Base-by-base conservation (phyloP, 176 grass and related monocot genomes). In the Raddia distichophylla region DNA sequence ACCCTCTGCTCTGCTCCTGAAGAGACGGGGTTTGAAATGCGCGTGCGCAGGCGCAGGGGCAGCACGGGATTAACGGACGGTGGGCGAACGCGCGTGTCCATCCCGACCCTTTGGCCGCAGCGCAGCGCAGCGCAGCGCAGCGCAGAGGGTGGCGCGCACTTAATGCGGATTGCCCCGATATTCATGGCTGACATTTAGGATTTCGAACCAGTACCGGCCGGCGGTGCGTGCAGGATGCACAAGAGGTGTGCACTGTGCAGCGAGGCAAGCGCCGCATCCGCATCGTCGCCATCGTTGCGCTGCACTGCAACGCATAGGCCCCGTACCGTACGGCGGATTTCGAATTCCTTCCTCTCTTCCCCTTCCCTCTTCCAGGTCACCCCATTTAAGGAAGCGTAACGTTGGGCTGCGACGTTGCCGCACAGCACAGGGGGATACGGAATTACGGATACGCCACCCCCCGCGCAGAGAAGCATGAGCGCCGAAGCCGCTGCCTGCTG, bases 61-160 rank as follows among this genome's bases (percentile, higher is more conserved):
- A 53, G 87, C 70, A 89, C 87, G 82, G 82, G 68, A 81, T 81
- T 69, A 89, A 80, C 87, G 87, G 76, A 64, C 78, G 82, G 37
- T 40, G 37, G 57, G 32, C 22, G 27, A 79, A 79, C 76, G 76
- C 67, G 87, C 62, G 86, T 35, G 68, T 50, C 80, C 75, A 71
- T 66, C 64, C 11, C 27, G 27, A 27, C 27, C 27, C 27, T 27
- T 18, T 40, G 4, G 37, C 37, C 37, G 37, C 37, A 40, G 37
- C 2, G 37, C 3, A 14, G n/a, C n/a, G n/a, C n/a, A n/a, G n/a
- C 37, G 37, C 37, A 40, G 37, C 2, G 37, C 3, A 71, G 8
- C 18, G 61, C 18, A 69, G 65, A 51, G 27, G 27, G 27, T 27
- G 57, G 74, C 55, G 40, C 13, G 87, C 55, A 75, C 16, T 89